Conservation (phyloP, 2,329 filamentous ascomycete species). For the Pseudocercospora vitis region DNA sequence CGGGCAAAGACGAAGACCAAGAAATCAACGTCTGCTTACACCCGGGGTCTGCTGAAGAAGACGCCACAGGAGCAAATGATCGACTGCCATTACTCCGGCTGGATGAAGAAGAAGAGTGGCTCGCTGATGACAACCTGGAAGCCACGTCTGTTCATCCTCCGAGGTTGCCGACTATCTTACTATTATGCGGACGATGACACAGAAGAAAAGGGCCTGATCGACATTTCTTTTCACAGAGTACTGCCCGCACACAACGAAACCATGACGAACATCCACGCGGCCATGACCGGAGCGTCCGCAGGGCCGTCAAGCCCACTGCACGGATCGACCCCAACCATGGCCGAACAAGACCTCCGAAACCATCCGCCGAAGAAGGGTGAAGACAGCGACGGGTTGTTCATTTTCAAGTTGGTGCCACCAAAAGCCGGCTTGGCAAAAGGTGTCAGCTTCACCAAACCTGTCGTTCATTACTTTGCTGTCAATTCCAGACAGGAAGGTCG, state of each 20-base stretch:
- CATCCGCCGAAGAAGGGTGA: slow-evolving; percentile 38
- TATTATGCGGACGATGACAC: slow-evolving; percentile 93
- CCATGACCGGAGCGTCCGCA: slow-evolving; percentile 80
- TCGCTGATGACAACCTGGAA: slow-evolving; percentile 98
- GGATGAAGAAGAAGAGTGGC: slow-evolving; percentile 99
- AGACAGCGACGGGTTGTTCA: slow-evolving; percentile 71
- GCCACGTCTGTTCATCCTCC: slow-evolving; percentile 89
- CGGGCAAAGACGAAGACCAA: slow-evolving; percentile 57
- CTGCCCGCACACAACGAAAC: slow-evolving; percentile 89
- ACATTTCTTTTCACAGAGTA: slow-evolving; percentile 97
- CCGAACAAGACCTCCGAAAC: slow-evolving; percentile 40
- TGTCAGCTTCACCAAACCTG: slow-evolving; percentile 96
- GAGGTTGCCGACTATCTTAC: slow-evolving; percentile 86
- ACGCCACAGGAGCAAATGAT: slow-evolving; percentile 79
- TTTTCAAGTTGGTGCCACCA: slow-evolving; percentile 95
- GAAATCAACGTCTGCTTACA: slow-evolving; percentile 93
- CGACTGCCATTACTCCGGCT: slow-evolving; percentile 88
- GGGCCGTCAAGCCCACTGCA: slow-evolving; percentile 56
- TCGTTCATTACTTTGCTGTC: slow-evolving; percentile 95
- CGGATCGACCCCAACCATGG: slow-evolving; percentile 40
- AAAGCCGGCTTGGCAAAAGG: slow-evolving; percentile 82
- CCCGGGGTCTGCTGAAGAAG: slow-evolving; percentile 78
- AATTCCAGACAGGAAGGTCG: slow-evolving; percentile 85
- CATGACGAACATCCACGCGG: slow-evolving; percentile 85
- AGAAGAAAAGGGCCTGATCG: slow-evolving; percentile 92